These are phyloP conservation scores for Tinospora cordifolia DNA, from an alignment of 164 flowering plant species.

Conservation along the genomic window DNA sequence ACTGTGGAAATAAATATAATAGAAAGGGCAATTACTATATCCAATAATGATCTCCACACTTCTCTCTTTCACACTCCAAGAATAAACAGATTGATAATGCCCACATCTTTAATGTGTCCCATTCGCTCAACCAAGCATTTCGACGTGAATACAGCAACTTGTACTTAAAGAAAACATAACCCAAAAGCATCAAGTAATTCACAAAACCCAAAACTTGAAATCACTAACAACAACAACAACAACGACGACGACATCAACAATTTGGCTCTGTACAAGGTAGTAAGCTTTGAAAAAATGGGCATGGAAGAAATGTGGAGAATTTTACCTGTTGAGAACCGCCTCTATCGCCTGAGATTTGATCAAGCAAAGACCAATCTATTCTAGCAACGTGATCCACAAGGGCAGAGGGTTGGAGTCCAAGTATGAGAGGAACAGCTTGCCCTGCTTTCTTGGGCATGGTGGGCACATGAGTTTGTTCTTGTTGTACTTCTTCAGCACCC, in stretches of 20 bases:
- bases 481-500: background rate
- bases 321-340: conserved; percentile 82
- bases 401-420: conserved; percentile 85
- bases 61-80: too few relatives aligned
- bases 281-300: too few relatives aligned
- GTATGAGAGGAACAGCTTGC: conserved; percentile 39
- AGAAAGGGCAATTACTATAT: background rate
- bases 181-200: background rate
- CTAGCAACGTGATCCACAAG: conserved; percentile 81
- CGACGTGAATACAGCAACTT: too few relatives aligned
- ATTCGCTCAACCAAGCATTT: too few relatives aligned
- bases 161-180: too few relatives aligned
- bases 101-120: background rate
- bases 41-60: background rate
- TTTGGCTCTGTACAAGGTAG: too few relatives aligned
- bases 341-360: conserved; percentile 72
- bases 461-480: background rate
- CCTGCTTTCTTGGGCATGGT: conserved; percentile 14
- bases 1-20: background rate
- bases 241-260: too few relatives aligned
- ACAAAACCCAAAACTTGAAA: background rate
- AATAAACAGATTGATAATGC: background rate
- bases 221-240: background rate
- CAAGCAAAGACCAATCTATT: conserved; percentile 71
- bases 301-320: background rate